Conservation (phyloP, 1,139 yeast species). For the Candida sanyaensis region DNA sequence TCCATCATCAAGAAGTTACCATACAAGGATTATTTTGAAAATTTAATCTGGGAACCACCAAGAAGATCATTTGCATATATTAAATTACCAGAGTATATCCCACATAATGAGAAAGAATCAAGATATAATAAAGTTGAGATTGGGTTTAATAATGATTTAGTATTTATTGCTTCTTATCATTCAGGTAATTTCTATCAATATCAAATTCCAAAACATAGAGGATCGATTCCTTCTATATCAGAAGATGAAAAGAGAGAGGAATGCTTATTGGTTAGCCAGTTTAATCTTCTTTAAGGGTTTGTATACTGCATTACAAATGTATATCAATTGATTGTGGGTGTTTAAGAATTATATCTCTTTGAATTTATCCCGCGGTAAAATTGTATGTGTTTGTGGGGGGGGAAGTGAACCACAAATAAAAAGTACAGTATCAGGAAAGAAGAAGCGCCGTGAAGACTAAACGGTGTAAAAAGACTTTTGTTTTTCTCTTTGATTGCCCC, state of each 20-base stretch:
- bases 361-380: no score
- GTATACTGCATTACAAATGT: background rate
- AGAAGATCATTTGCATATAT: slow-evolving; percentile 46
- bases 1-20: slow-evolving; percentile 43
- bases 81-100: slow-evolving; percentile 35
- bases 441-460: no score
- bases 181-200: slow-evolving; percentile 44
- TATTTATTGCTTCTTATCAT: slow-evolving; percentile 42
- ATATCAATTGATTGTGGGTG: background rate
- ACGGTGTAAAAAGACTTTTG: no score
- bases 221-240: slow-evolving; percentile 7
- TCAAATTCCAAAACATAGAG: slow-evolving; percentile 27
- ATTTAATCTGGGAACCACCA: slow-evolving; percentile 49
- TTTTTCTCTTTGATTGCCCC: no score
- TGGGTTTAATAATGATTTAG: slow-evolving; percentile 37
- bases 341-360: no score
- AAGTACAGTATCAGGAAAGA: no score
- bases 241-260: slow-evolving; percentile 29
- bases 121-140: slow-evolving; percentile 30
- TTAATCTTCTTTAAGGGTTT: slow-evolving; percentile 8
- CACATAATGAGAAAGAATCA: slow-evolving; percentile 15
- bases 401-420: no score
- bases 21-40: slow-evolving; percentile 43
- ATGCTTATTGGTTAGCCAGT: slow-evolving; percentile 32
- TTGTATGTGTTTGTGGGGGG: no score